Conservation (phyloP, 192 early-diverging fungal species). For the Entrophospora sp. region DNA sequence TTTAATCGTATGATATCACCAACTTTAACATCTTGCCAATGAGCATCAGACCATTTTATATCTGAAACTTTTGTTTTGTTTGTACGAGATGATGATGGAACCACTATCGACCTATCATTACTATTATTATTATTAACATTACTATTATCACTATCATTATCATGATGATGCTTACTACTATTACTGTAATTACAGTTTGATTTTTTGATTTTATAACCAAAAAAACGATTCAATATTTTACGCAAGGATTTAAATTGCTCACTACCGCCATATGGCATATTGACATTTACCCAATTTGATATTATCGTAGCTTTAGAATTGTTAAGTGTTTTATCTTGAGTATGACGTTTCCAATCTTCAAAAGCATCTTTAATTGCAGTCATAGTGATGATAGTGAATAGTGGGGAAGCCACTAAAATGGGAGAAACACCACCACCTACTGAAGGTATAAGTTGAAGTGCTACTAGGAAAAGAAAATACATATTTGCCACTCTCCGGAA, state of each 20-base stretch:
- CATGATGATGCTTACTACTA: too few species aligned
- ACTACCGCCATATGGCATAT: slow-evolving; percentile 25
- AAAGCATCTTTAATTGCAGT: slow-evolving; percentile 86
- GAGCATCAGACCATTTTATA: slow-evolving; percentile 57
- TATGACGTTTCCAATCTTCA: slow-evolving; percentile 74
- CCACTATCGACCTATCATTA: slow-evolving; percentile 45
- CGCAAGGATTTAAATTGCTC: slow-evolving; percentile 13
- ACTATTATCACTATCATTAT: too few species aligned
- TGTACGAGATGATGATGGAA: slow-evolving; percentile 68
- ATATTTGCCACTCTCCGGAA: slow-evolving; percentile 91
- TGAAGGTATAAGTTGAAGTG: slow-evolving; percentile 61
- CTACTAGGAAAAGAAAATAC: too few species aligned
- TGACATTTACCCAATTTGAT: slow-evolving; percentile 53
- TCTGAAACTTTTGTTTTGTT: slow-evolving; percentile 83
- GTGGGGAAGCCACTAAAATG: slow-evolving; percentile 67
- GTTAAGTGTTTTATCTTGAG: slow-evolving; percentile 77
- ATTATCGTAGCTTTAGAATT: slow-evolving; percentile 43
- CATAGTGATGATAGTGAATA: slow-evolving; percentile 69
- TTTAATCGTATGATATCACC: slow-evolving; percentile 71
- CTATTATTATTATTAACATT: slow-evolving; percentile 17
- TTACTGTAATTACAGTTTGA: background rate
- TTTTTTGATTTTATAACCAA: background rate
- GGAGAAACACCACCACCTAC: slow-evolving; percentile 57
- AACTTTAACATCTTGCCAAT: slow-evolving; percentile 85
- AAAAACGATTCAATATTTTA: slow-evolving; percentile 4